Base-by-base conservation (phyloP, 75 land plant genomes). In the Picea sitchensis region DNA sequence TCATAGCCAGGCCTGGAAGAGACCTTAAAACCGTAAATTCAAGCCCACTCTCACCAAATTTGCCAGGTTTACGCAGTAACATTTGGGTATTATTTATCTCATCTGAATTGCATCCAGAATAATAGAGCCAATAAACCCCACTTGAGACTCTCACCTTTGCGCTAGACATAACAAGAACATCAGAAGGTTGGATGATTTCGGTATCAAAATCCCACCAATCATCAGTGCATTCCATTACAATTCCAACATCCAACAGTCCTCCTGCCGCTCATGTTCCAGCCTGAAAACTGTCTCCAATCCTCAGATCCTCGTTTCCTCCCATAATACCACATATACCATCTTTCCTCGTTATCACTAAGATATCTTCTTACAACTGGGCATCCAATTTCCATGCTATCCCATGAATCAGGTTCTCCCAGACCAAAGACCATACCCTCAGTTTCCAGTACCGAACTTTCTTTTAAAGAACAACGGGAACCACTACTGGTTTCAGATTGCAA, bases 161-260 rank as follows among this genome's bases (percentile, higher is more conserved):
- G 58, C 92, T 88, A 31, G 94, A 93, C 94, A 93, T 86, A 8
- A 90, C 80, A 56, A 86, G 84, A 4, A 93, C 82, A 61, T 93
- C 96, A 14, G 86, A 86, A 64, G 96, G 96, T 18, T 82, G 74
- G 59, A 91, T 67, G 57, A 84, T 82, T 36, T 61, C 36, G 0
- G 89, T 92, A 75, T 93, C 96, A 74, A 93, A 93, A 4, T 88
- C 96, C 96, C 96, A 93, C 96, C 96, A 93, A 78, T 93, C 83
- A 8, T 65, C 44, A 63, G 90, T 74, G 47, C 91, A 83, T 30
- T 71, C 82, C 87, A 93, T 79, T 1, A 93, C 96, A 80, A 72
- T 38, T 5, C 94, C 94, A 51, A 84, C 87, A 61, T 82, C 57
- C 83, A 57, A 77, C 76, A 12, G 85, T 82, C n/a, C n/a, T n/a